Evolutionary conservation across 352 stramenopile species (phyloP).

Genomic region (Globisporangium megalacanthum): DNA sequence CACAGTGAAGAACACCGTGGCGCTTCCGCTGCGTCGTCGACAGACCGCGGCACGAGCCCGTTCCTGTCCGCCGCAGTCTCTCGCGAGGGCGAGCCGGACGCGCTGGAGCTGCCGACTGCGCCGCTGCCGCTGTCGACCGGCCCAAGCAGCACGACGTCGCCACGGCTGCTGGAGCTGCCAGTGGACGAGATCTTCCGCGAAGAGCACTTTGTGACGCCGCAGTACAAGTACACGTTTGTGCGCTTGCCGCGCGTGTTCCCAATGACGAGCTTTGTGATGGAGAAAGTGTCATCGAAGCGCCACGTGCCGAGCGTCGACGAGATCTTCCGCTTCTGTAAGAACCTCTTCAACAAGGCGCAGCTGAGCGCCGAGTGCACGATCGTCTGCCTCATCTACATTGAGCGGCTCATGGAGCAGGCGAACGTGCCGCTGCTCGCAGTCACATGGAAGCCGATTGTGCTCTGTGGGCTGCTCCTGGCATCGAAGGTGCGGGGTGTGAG

Average conservation of each 20-base stretch:
- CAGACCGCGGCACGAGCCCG: conserved; percentile 9
- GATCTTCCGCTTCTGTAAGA: conserved; percentile 91
- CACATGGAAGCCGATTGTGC: conserved; percentile 97
- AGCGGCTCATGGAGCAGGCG: conserved; percentile 97
- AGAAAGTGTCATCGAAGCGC: conserved; percentile 75
- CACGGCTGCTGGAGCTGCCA: conserved; percentile 58
- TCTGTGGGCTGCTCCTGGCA: conserved; percentile 95
- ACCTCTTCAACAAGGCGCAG: conserved; percentile 96
- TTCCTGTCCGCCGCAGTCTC: conserved; percentile 9
- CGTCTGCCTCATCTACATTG: conserved; percentile 98
- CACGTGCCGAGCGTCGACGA: conserved; percentile 88
- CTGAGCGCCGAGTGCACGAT: conserved; percentile 98
- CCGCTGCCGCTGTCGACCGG: conserved; percentile 6
- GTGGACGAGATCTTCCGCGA: conserved; percentile 84
- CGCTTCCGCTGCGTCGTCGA: neutral
- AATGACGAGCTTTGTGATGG: conserved; percentile 77
- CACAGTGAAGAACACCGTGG: conserved; percentile 53
- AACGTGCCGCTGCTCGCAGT: conserved; percentile 93
- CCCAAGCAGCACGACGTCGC: conserved; percentile 44
- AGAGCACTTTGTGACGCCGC: conserved; percentile 85
- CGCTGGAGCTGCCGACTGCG: conserved; percentile 6
- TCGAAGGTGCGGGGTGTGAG: conserved; percentile 86
- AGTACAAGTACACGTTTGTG: conserved; percentile 87
- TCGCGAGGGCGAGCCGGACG: conserved; percentile 6
- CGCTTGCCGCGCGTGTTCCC: conserved; percentile 64